Conservation (phyloP, 73 alveolate species). For the Uronychia binucleata region DNA sequence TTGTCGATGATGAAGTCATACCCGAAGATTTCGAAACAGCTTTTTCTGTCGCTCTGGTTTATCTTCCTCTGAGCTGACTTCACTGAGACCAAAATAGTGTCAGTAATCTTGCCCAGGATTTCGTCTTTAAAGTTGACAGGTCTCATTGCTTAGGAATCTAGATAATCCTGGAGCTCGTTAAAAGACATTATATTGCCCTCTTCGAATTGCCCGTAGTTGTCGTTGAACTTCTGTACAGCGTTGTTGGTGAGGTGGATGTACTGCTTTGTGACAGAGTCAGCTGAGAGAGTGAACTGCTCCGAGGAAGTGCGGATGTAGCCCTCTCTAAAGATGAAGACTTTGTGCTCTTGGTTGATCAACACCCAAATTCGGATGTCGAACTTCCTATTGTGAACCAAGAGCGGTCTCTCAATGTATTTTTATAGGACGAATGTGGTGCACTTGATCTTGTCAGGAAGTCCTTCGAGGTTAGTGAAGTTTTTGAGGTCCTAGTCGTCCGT, state of each 20-base stretch:
- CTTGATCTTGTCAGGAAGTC: conserved; percentile 25
- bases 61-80: conserved; percentile 36
- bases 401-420: conserved; percentile 91
- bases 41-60: conserved; percentile 10
- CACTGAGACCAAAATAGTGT: background rate
- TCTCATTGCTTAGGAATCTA: conserved; percentile 9
- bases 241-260: conserved; percentile 79
- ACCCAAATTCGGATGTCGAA: conserved; percentile 96
- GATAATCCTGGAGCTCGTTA: conserved; percentile 29
- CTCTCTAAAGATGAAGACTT: conserved; percentile 87
- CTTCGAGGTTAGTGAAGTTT: conserved; percentile 22
- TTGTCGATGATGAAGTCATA: conserved; percentile 45
- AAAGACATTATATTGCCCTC: conserved; percentile 91
- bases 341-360: conserved; percentile 77
- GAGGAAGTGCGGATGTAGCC: conserved; percentile 94
- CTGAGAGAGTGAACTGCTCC: conserved; percentile 47
- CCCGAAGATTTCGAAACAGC: conserved; percentile 51
- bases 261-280: conserved; percentile 53
- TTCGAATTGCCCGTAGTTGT: conserved; percentile 89
- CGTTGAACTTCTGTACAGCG: conserved; percentile 75
- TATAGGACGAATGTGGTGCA: conserved; percentile 32
- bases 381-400: conserved; percentile 79
- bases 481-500: background rate
- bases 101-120: conserved; percentile 22
- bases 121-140: conserved; percentile 1